Base-by-base conservation (phyloP, 108 stramenopile species). In the Pinguiococcus pyrenoidosus region DNA sequence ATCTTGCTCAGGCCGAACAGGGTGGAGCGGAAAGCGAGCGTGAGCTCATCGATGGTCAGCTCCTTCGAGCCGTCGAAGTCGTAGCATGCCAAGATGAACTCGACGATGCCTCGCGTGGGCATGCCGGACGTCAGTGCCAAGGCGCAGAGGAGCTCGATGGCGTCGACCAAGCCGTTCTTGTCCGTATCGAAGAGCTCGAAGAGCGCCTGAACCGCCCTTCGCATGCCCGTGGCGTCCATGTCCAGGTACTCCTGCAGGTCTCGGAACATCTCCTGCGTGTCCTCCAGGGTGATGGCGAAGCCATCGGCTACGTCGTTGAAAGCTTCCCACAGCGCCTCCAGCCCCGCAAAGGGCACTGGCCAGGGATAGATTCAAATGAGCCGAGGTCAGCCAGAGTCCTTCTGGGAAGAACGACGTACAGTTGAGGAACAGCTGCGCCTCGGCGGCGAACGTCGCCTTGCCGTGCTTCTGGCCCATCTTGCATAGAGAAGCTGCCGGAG, bases 281-380 rank as follows among this genome's bases (percentile, higher is more conserved):
- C 73, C n/a, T 49, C 35, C 6, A 48, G 29, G 18, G 57, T 69
- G 34, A 77, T 54, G 22, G 71, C 76, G 28, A 72, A 75, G 29
- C 76, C 73, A 37, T 77, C 76, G 4, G 76, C 76, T 3, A 74
- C 40, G 28, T 77, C 69, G 28, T 73, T 73, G 72, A 73, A 73
- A 4, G 69, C 39, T 20, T 57, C 46, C 69, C 69, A 74, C 3
- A 74, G 66, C 40, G 44, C 29, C 7, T 58, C 51, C 0, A 72
- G 34, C 3, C 43, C 44, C 4, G 44, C 36, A 8, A 56, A 21
- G 37, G 34, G 44, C 26, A 56, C 43, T 32, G 30, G 6, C 30
- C 6, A 32, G 8, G 30, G 30, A 8, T 8, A 32, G 30, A 32
- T 32, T 7, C 6, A 32, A 32, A 32, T 32, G 6, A 4, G 8